These are phyloP conservation scores for Nicotiana knightiana DNA, from an alignment of 257 asterid species.

Conservation along the genomic window DNA sequence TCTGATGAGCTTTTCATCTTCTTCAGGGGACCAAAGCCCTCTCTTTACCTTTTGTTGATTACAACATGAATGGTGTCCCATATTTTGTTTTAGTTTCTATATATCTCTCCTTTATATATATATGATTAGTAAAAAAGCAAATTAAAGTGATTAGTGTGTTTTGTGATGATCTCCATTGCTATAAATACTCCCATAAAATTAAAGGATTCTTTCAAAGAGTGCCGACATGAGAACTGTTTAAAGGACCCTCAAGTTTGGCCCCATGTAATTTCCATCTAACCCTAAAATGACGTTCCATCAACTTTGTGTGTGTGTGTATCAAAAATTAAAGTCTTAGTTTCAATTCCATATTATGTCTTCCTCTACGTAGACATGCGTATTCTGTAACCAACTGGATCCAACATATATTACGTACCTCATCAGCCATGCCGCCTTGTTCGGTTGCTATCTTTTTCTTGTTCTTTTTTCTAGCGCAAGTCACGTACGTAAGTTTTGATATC, in stretches of 20 bases:
- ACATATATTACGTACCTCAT: slow-evolving; percentile 8
- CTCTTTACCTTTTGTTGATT: slow-evolving; percentile 98
- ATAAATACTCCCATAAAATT: slow-evolving; percentile 10
- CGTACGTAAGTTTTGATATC: slow-evolving; percentile 1
- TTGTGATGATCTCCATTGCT: not conserved
- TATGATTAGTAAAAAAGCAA: not conserved
- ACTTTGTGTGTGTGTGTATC: slow-evolving; percentile 15
- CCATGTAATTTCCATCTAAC: slow-evolving; percentile 75
- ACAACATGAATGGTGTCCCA: slow-evolving; percentile 99
- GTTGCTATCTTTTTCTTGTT: not conserved
- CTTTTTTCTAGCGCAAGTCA: not conserved
- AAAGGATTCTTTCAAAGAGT: slow-evolving; percentile 22
- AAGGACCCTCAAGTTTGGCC: slow-evolving; percentile 32
- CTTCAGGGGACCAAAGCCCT: slow-evolving; percentile 98
- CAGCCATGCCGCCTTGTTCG: slow-evolving; percentile 11
- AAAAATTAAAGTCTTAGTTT: not conserved
- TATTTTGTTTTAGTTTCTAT: not conserved
- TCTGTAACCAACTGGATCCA: slow-evolving; percentile 36
- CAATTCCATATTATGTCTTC: not conserved
- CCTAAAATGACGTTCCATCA: slow-evolving; percentile 80
- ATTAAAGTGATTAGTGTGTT: not conserved
- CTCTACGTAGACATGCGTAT: slow-evolving; percentile 40
- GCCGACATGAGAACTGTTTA: slow-evolving; percentile 35
- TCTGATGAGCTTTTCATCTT: slow-evolving; percentile 76
- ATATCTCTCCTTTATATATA: not conserved